Conservation (phyloP, 257 asterid species). For the Asclepias syriaca region DNA sequence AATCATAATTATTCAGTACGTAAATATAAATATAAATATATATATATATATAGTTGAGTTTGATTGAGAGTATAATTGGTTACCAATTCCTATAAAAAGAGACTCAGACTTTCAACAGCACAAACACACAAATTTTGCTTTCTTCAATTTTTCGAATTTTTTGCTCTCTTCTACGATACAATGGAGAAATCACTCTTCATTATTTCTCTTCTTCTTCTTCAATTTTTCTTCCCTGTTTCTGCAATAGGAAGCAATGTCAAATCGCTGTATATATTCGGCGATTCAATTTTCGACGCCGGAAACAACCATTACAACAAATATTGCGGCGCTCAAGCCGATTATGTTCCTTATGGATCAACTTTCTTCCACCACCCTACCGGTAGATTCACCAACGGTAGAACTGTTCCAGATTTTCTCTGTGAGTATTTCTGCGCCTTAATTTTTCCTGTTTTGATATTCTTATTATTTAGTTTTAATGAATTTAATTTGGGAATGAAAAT, state of each 20-base stretch:
- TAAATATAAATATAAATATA: too few species aligned
- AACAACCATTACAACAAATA: constrained; percentile 55
- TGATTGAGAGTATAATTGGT: too few species aligned
- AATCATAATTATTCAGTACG: too few species aligned
- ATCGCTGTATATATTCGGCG: constrained; percentile 63
- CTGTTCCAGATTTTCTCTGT: constrained; percentile 66
- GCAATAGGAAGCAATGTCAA: constrained; percentile 32
- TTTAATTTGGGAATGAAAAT: not conserved
- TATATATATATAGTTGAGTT: too few species aligned
- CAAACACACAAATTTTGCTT: too few species aligned
- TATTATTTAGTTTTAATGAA: too few species aligned
- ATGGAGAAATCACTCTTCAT: constrained; percentile 21
- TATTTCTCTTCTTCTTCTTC: constrained; percentile 17
- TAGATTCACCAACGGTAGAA: constrained; percentile 75
- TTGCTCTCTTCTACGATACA: too few species aligned
- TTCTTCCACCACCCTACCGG: constrained; percentile 78
- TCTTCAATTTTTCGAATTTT: too few species aligned
- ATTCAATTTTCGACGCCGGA: constrained; percentile 74
- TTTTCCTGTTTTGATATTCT: too few species aligned
- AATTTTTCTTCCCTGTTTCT: not conserved
- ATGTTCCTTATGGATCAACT: constrained; percentile 68
- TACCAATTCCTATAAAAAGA: too few species aligned
- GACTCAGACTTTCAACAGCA: too few species aligned
- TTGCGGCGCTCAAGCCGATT: constrained; percentile 70
- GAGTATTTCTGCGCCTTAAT: constrained; percentile 2